Percentiles rank a stretch among this genome's conserved stretches.
These are phyloP conservation scores for Dryas drummondii DNA, from an alignment of 306 rosid species.

Conservation along the genomic window DNA sequence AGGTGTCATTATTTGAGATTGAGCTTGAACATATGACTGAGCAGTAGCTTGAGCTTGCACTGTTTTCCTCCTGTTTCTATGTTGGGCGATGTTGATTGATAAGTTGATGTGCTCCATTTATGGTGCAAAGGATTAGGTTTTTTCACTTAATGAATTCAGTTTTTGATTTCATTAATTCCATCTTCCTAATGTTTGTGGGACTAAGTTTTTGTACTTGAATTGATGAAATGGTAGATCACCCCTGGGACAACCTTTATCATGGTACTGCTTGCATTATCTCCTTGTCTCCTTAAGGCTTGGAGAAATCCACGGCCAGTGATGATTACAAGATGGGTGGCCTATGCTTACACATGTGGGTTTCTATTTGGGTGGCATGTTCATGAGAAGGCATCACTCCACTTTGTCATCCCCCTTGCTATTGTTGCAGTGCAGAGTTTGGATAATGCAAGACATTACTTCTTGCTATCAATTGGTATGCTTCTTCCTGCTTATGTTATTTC, in stretches of 20 bases:
- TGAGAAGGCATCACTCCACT: slow-evolving; percentile 94
- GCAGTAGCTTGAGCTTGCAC: not conserved
- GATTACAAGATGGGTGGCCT: slow-evolving; percentile 83
- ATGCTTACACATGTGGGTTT: slow-evolving; percentile 90
- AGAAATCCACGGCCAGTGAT: slow-evolving; percentile 68
- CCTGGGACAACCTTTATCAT: slow-evolving; percentile 60
- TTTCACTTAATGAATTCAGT: not conserved
- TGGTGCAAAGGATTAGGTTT: not conserved
- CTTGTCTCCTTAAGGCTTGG: slow-evolving; percentile 86
- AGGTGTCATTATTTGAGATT: not conserved
- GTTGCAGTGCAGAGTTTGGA: slow-evolving; percentile 62
- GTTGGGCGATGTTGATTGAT: not conserved
- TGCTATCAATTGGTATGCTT: slow-evolving; percentile 70
- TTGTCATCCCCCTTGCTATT: slow-evolving; percentile 77
- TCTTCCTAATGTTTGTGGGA: not conserved
- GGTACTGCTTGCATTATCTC: slow-evolving; percentile 84
- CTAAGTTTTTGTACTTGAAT: slow-evolving; percentile 24
- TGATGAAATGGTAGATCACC: slow-evolving; percentile 60
- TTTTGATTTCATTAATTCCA: not conserved
- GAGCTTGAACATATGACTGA: not conserved
- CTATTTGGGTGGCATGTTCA: slow-evolving; percentile 98
- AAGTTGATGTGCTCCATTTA: not conserved
- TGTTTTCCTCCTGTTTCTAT: not conserved
- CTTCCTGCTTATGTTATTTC: slow-evolving; percentile 20
- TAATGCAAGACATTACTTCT: slow-evolving; percentile 76